Evolutionary conservation across 805 yeast species (phyloP).

Genomic region (Myxozyma nipponensis): DNA sequence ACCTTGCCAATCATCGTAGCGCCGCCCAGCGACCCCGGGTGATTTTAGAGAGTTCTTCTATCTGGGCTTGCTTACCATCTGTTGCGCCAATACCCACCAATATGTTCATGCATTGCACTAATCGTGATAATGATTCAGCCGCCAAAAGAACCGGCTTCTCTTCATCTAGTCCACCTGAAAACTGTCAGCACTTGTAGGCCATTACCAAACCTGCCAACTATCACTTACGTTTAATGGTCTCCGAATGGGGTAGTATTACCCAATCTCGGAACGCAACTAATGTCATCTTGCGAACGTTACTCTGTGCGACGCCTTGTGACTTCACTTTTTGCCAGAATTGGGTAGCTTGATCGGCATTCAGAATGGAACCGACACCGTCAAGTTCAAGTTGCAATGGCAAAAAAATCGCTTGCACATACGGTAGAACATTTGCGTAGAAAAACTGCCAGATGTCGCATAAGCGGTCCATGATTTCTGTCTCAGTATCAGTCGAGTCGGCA

Average conservation of each 20-base stretch:
- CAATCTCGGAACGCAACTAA: constrained; percentile 39
- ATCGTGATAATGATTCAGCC: constrained; percentile 34
- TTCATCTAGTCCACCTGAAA: neutral
- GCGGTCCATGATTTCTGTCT: constrained; percentile 29
- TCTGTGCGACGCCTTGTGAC: constrained; percentile 24
- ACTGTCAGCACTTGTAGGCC: neutral
- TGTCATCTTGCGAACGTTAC: constrained; percentile 33
- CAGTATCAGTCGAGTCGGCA: constrained; percentile 35
- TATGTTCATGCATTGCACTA: constrained; percentile 62
- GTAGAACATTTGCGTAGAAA: constrained; percentile 53
- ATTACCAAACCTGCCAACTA: neutral
- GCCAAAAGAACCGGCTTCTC: neutral
- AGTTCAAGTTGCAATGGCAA: constrained; percentile 55
- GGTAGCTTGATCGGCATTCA: constrained; percentile 38
- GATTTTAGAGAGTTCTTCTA: constrained; percentile 45
- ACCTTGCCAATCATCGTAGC: too few relatives aligned
- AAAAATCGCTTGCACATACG: constrained; percentile 58
- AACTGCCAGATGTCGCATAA: constrained; percentile 39
- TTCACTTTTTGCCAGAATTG: constrained; percentile 37
- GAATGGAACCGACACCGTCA: constrained; percentile 43
- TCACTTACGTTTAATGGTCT: constrained; percentile 27
- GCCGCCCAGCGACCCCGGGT: neutral
- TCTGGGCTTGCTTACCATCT: constrained; percentile 54
- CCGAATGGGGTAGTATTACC: constrained; percentile 35
- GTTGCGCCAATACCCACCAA: constrained; percentile 50